Conservation (phyloP, 2,329 filamentous ascomycete genomes). For the Pseudogymnoascus sp. region DNA sequence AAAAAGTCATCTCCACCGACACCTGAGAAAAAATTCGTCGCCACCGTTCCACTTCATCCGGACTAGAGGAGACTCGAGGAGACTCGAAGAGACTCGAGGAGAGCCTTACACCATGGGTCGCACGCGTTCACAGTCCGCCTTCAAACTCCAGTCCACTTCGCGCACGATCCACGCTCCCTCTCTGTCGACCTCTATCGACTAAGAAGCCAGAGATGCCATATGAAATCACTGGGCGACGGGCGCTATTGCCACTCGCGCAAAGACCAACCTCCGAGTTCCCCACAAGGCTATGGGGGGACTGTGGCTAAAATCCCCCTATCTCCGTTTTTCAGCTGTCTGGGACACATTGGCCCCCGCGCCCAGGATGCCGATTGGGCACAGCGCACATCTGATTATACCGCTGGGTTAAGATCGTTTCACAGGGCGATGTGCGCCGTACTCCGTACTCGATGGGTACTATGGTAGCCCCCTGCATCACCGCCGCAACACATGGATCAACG, state of each 20-base stretch:
- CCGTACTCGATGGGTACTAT: neutral
- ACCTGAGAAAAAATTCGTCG: slow-evolving; percentile 1
- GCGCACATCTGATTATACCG: neutral
- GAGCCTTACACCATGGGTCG: neutral
- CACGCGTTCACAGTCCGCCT: neutral
- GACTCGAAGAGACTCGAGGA: neutral
- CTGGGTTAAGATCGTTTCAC: slow-evolving; percentile 6
- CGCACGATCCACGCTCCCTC: neutral
- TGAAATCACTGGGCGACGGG: neutral
- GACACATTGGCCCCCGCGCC: neutral
- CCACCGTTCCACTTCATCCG: neutral
- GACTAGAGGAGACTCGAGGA: neutral
- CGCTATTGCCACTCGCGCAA: neutral
- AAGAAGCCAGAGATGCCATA: neutral
- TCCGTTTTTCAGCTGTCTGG: slow-evolving; percentile 7
- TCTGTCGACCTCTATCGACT: neutral
- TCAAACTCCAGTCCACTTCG: neutral
- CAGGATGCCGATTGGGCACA: neutral
- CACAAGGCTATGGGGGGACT: slow-evolving; percentile 1
- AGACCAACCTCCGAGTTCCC: neutral
- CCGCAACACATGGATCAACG: slow-evolving; percentile 3
- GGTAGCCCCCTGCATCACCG: neutral
- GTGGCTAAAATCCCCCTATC: neutral
- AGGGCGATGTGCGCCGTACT: neutral
- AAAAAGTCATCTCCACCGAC: neutral